Conservation (phyloP, 1,139 yeast species). For the Meyerozyma guilliermondii region DNA sequence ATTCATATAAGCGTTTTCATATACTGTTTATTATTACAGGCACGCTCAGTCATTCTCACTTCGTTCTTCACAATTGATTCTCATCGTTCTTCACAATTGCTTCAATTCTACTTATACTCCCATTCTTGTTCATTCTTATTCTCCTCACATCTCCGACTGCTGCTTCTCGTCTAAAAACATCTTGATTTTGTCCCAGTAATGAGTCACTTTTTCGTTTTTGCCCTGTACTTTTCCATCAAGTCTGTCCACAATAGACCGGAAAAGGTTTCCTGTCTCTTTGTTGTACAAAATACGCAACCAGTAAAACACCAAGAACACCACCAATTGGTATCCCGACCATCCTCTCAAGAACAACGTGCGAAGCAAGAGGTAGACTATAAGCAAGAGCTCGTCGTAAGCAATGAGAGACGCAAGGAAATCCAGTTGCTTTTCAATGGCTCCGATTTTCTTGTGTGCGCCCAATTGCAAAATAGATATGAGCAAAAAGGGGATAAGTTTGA, state of each 20-base stretch:
- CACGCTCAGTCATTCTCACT: too few relatives aligned
- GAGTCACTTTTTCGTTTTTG: slow-evolving; percentile 44
- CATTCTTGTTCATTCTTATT: not conserved
- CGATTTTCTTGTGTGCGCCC: slow-evolving; percentile 33
- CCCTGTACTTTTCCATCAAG: slow-evolving; percentile 38
- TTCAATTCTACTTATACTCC: too few relatives aligned
- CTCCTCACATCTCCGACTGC: not conserved
- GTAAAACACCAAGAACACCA: slow-evolving; percentile 51
- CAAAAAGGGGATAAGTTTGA: slow-evolving; percentile 58
- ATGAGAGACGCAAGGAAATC: slow-evolving; percentile 42
- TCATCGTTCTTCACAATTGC: too few relatives aligned
- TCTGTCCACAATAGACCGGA: slow-evolving; percentile 34
- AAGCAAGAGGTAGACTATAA: slow-evolving; percentile 46
- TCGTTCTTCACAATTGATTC: too few relatives aligned
- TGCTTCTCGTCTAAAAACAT: slow-evolving; percentile 31
- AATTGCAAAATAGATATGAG: slow-evolving; percentile 56
- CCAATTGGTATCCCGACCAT: slow-evolving; percentile 63
- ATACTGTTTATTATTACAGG: too few relatives aligned
- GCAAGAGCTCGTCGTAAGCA: slow-evolving; percentile 56
- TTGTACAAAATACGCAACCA: slow-evolving; percentile 64
- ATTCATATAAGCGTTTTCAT: too few relatives aligned
- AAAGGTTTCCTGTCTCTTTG: slow-evolving; percentile 43
- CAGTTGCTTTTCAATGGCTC: slow-evolving; percentile 35
- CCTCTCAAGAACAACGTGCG: slow-evolving; percentile 63
- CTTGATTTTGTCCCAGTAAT: slow-evolving; percentile 40